Evolutionary conservation across 1,139 yeast genomes (phyloP), one percentile per base, ranked within the genome.

Genomic region (Saccharomyces hybrid): DNA sequence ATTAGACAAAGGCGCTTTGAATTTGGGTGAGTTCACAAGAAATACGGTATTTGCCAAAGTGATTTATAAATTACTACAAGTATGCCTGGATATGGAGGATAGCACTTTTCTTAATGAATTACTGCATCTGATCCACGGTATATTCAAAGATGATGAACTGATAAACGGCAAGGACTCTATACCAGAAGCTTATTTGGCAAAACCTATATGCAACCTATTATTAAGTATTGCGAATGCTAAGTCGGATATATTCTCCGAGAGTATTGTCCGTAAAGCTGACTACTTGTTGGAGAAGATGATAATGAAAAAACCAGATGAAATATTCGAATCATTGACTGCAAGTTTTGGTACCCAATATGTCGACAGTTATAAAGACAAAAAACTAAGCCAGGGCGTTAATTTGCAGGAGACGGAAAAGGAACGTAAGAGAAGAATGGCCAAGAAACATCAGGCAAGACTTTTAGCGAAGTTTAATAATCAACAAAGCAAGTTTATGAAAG

Each of bases 401-500:
- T 75, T 78, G 31, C 71, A 73, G 14, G 83, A 80, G 51, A 77
- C 74, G 55, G 86, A 84, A 13, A 71, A 73, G 53, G 81, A 76
- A 29, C 75, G 81, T 44, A 83, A 80, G 62, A 76, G 75, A 46
- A 70, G 84, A 56, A 59, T 83, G 11, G 90, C 90, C 0, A 77
- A 81, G 60, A 82, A 79, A 53, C 80, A 88, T 55, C 89, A 84
- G 65, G 78, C 79, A 32, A 86, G 81, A 62, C 77, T 90, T 38
- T 68, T 93, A 77, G 89, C 85, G 1, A 90, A 84, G 60, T 86
- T 95, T 74, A 81, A 83, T 57, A 83, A 79, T 58, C 96, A 89
- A 63, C 97, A 90, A 65, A 75, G 79, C 11, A 79, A 76, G 66
- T 91, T 91, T 68, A 78, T 86, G 62, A 78, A 80, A 58, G 80